Evolutionary conservation across 768 basidiomycete species (phyloP), one percentile per base, ranked within the genome.

Genomic region (Macrocybe gigantea): DNA sequence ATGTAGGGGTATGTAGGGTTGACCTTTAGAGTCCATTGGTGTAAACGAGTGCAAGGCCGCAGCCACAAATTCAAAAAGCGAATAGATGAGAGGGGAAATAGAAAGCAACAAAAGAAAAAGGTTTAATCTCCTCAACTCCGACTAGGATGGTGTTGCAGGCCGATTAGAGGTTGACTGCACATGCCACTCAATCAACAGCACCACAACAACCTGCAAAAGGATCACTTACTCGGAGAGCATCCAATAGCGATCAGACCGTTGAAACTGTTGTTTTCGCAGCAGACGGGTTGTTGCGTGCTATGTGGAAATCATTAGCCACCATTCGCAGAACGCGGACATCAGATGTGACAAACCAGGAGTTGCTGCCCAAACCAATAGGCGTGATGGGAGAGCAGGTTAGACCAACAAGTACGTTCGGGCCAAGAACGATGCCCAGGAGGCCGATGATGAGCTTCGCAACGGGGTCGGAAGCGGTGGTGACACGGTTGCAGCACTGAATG

Each of bases 251-350:
- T 62, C 33, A 74, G 54, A 38, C 77, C 74, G 32, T 69, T 68
- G 59, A 67, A 75, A 39, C 54, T 50, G 51, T 77, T 73, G 49
- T 69, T 64, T 29, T 61, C 51, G 57, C 78, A 79, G 59, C 77
- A 79, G 38, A 77, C 70, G 8, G 72, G 60, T 53, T 77, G 70
- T 10, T 51, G 41, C 5, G 50, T 36, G 63, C 74, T 76, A 43
- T 11, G 14, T 12, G 13, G 33, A 30, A 3, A 32, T n/a, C 33
- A 37, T 41, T 13, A 30, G 7, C 40, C 6, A 13, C 8, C 13
- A 14, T 44, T 12, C 31, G 8, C 5, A 37, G 37, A 44, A 41
- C 1, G 15, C 11, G 33, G 14, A 32, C 46, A 4, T 29, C 47
- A 33, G 50, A 44, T 2, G 41, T 40, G 49, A 61, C 22, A 44